These are phyloP conservation scores for Pisolithus tinctorius DNA, from an alignment of 768 basidiomycete genomes.

Conservation along the genomic window DNA sequence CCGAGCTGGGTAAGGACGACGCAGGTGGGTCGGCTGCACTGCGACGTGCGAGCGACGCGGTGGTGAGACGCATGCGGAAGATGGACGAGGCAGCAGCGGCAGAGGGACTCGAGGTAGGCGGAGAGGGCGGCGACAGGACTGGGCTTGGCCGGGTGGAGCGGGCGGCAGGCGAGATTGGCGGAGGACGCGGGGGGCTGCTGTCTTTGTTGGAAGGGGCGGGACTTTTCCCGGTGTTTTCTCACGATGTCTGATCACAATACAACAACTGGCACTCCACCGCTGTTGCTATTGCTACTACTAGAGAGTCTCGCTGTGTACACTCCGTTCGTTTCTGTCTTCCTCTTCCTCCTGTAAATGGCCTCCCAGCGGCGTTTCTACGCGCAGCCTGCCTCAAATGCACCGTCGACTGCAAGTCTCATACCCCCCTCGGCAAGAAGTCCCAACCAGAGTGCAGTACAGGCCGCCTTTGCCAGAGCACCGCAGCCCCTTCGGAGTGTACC, in stretches of 20 bases:
- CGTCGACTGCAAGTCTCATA: slow-evolving; percentile 49
- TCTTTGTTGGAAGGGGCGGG: slow-evolving; percentile 43
- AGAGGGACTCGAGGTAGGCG: slow-evolving; percentile 34
- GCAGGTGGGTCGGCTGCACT: slow-evolving; percentile 28
- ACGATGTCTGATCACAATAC: too few species aligned
- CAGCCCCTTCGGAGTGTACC: slow-evolving; percentile 28
- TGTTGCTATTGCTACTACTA: too few species aligned
- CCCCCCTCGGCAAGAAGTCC: slow-evolving; percentile 26
- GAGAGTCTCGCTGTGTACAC: too few species aligned
- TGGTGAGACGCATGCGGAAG: slow-evolving; percentile 47
- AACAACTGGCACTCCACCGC: too few species aligned
- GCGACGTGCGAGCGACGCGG: slow-evolving; percentile 39
- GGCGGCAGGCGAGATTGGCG: slow-evolving; percentile 32
- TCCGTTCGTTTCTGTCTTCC: slow-evolving; percentile 18
- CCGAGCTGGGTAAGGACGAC: slow-evolving; percentile 18
- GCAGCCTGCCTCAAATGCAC: slow-evolving; percentile 33
- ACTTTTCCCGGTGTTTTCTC: not conserved
- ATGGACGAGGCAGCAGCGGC: slow-evolving; percentile 41
- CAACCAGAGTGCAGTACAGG: slow-evolving; percentile 27
- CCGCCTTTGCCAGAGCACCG: slow-evolving; percentile 38
- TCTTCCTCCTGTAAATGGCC: slow-evolving; percentile 16
- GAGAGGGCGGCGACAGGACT: slow-evolving; percentile 36
- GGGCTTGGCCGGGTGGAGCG: slow-evolving; percentile 43
- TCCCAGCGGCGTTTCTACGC: slow-evolving; percentile 36
- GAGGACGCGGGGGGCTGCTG: slow-evolving; percentile 35